A percentile compares a stretch with the other conserved stretches of the same genome.
Evolutionary conservation across 495 filamentous ascomycete species (phyloP).

Genomic region (Immersiella caudata): DNA sequence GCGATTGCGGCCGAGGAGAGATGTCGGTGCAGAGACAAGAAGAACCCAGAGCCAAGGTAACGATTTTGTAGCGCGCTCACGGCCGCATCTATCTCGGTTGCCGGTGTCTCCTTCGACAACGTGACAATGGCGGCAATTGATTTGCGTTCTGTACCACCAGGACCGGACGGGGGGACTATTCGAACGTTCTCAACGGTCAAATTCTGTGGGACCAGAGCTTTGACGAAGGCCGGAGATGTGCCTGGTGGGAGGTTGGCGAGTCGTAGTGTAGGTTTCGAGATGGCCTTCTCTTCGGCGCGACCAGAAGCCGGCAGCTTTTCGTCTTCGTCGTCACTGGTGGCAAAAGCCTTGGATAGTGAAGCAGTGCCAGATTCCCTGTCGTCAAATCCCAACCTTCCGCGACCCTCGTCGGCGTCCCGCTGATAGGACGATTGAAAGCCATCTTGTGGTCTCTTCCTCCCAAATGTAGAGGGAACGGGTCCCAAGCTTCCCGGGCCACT

Average conservation of each 20-base stretch:
- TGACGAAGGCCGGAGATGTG: slow-evolving; percentile 73
- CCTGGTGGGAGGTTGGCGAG: slow-evolving; percentile 63
- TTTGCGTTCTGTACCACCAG: slow-evolving; percentile 66
- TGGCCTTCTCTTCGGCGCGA: slow-evolving; percentile 67
- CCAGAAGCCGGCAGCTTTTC: slow-evolving; percentile 36
- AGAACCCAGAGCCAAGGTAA: slow-evolving; percentile 87
- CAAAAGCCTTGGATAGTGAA: slow-evolving; percentile 45
- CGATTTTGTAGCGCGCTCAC: slow-evolving; percentile 79
- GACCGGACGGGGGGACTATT: slow-evolving; percentile 55
- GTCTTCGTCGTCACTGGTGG: slow-evolving; percentile 50
- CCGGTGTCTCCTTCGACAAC: slow-evolving; percentile 79
- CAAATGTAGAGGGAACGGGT: slow-evolving; percentile 57
- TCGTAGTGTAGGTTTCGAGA: slow-evolving; percentile 85
- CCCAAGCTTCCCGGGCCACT: slow-evolving; percentile 81
- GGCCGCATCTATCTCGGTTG: slow-evolving; percentile 79
- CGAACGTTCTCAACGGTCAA: slow-evolving; percentile 78
- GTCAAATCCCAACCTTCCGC: slow-evolving; percentile 42
- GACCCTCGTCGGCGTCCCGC: slow-evolving; percentile 38
- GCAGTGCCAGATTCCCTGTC: slow-evolving; percentile 33
- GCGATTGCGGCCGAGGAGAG: slow-evolving; percentile 79
- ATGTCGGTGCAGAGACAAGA: slow-evolving; percentile 77
- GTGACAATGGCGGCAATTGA: slow-evolving; percentile 84
- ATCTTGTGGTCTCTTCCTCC: slow-evolving; percentile 53
- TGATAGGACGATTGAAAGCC: slow-evolving; percentile 32
- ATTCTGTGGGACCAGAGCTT: slow-evolving; percentile 67